Conservation (phyloP, 305 asterid species). For the Coffea humblotiana region DNA sequence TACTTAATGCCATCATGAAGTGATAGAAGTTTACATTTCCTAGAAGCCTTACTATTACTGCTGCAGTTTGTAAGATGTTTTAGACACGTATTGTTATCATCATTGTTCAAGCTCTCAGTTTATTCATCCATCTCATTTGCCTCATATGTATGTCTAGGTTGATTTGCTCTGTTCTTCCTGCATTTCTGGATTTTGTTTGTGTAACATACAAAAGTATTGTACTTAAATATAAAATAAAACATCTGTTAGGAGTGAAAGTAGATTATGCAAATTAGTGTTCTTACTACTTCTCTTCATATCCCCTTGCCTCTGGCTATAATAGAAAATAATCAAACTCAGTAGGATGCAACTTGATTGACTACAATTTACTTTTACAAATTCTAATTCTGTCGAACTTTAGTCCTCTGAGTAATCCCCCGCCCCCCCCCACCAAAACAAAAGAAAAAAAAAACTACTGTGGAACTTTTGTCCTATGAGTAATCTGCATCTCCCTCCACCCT, state of each 20-base stretch:
- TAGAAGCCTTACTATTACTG: background rate
- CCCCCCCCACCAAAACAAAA: too few relatives aligned
- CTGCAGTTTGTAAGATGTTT: background rate
- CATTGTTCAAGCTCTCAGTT: background rate
- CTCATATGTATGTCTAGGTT: background rate
- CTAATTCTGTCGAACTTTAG: background rate
- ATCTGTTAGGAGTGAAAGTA: background rate
- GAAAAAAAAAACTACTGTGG: background rate
- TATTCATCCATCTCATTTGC: background rate
- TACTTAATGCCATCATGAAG: background rate
- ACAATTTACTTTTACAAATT: background rate
- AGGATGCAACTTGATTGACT: background rate
- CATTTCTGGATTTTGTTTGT: background rate
- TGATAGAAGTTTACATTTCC: background rate
- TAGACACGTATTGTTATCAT: background rate
- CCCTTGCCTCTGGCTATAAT: background rate
- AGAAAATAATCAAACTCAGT: background rate
- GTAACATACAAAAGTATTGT: background rate
- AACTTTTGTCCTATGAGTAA: background rate
- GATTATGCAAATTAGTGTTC: background rate
- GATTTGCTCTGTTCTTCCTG: background rate
- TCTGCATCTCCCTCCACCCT: too few relatives aligned
- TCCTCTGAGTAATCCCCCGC: background rate
- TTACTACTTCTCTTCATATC: background rate
- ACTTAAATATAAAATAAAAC: background rate